phyloP scores from a whole-genome alignment of 164 flowering plant species.

The Piper longum region DNA sequence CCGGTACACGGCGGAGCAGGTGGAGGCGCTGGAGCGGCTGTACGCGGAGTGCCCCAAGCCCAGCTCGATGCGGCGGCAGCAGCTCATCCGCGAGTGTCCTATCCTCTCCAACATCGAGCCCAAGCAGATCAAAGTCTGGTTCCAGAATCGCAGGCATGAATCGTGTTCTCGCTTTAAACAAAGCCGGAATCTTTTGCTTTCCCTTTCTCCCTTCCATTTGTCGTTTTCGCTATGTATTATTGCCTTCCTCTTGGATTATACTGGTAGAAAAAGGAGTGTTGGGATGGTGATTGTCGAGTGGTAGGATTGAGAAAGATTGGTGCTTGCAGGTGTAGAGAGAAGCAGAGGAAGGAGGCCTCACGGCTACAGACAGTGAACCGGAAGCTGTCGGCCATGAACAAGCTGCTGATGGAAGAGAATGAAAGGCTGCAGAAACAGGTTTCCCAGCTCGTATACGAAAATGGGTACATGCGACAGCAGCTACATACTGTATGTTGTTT shows the following conservation, averaged over 20 bases:
- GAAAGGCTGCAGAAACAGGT: slow-evolving; percentile 76
- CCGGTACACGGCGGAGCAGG: slow-evolving; percentile 62
- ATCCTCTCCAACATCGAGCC: slow-evolving; percentile 64
- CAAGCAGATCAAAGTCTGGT: slow-evolving; percentile 83
- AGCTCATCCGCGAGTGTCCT: slow-evolving; percentile 59
- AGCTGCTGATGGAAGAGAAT: slow-evolving; percentile 75
- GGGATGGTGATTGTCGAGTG: neutral
- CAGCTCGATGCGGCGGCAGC: slow-evolving; percentile 59
- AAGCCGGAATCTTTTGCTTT: neutral
- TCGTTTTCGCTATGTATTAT: slow-evolving; percentile 4
- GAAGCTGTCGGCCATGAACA: slow-evolving; percentile 71
- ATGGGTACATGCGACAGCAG: slow-evolving; percentile 63
- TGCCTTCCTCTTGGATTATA: neutral
- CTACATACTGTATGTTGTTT: slow-evolving; percentile 29
- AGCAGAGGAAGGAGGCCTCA: slow-evolving; percentile 69
- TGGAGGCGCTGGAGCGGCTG: slow-evolving; percentile 64
- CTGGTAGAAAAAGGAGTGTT: neutral
- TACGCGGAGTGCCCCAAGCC: slow-evolving; percentile 74
- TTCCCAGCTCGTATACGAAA: slow-evolving; percentile 69
- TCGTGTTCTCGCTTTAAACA: neutral
- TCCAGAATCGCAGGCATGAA: slow-evolving; percentile 61
- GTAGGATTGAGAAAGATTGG: neutral
- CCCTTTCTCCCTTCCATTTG: neutral
- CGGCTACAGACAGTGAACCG: slow-evolving; percentile 65
- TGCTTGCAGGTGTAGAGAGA: slow-evolving; percentile 56